Percentiles rank a stretch among this genome's conserved stretches.
These are phyloP conservation scores for Malus hybrid DNA, from an alignment of 331 rosid genomes.

Conservation along the genomic window DNA sequence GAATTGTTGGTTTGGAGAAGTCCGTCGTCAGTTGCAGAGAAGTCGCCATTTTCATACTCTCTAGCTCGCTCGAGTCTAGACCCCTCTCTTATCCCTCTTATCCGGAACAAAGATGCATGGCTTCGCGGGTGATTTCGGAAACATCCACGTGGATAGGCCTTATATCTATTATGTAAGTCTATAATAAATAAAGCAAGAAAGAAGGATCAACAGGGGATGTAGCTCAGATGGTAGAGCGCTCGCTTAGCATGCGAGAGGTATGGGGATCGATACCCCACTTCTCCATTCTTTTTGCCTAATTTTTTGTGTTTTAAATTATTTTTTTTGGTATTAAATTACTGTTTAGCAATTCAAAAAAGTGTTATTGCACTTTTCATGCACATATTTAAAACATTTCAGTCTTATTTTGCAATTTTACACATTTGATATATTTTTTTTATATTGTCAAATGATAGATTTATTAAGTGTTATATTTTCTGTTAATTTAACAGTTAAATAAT, in stretches of 20 bases:
- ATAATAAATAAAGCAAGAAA: accelerated
- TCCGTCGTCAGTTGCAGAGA: constrained; percentile 52
- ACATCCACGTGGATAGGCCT: neutral
- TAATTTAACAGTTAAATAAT: no score
- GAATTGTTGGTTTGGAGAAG: constrained; percentile 22
- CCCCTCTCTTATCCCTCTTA: constrained; percentile 35
- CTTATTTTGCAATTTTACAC: no score
- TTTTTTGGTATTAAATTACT: no score
- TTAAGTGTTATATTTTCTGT: no score
- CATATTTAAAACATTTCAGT: no score
- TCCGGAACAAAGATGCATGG: constrained; percentile 24
- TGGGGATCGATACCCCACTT: constrained; percentile 98
- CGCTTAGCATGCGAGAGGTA: constrained; percentile 99
- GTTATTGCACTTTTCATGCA: no score
- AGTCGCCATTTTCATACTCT: constrained; percentile 38
- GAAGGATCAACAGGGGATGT: constrained; percentile 36
- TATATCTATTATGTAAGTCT: no score
- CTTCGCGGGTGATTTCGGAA: constrained; percentile 52
- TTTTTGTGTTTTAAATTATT: no score
- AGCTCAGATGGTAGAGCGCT: constrained; percentile 97
- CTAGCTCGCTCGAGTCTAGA: neutral
- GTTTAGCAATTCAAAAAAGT: no score
- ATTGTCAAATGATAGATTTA: no score
- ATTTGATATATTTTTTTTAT: no score
- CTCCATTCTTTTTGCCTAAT: constrained; percentile 31